Evolutionary conservation across 371 early-diverging fungal genomes (phyloP), one percentile per base, ranked within the genome.

Genomic region (Actinomucor elegans): DNA sequence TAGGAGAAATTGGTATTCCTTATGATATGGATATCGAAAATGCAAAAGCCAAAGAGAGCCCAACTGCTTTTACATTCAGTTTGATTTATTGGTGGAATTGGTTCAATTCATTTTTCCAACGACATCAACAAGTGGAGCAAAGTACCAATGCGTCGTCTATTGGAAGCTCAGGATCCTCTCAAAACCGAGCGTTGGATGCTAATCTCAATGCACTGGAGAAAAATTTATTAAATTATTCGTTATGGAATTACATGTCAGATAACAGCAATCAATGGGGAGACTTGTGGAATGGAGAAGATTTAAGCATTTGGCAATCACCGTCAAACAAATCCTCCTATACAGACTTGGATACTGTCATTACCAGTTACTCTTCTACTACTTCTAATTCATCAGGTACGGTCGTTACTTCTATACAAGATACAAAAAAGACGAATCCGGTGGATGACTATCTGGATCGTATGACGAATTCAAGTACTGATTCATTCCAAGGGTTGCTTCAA

Each of bases 1-100:
- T 89, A 12, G 90, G 90, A 14, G 90, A 90, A 62, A 85, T 83
- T 41, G 90, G 90, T 31, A 87, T 90, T 38, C 88, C 90, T 0
- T 87, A 82, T 48, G 89, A 90, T 46, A 78, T 90, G 77, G 73
- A 86, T 9, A 33, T 24, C 20, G 34, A 18, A 7, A 17, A 33
- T 17, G 10, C 31, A 57, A 57, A 27, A 33, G 20, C 36, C 5
- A 12, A 45, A 34, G 6, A 31, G 15, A 41, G 26, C 3, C 7
- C 42, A 28, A 28, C 15, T 45, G 15, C 31, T 23, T 34, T 23
- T 29, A 23, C 31, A 15, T 18, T 2, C 34, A 15, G n/a, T 20
- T 5, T 31, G n/a, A 18, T 35, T n/a, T 29, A 36, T 31, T 12
- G 21, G 3, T 57, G 50, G 50, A 14, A 32, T 12, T 59, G 59